Evolutionary conservation across 306 rosid genomes (phyloP), one percentile per base, ranked within the genome.

Genomic region (Trifolium repens): DNA sequence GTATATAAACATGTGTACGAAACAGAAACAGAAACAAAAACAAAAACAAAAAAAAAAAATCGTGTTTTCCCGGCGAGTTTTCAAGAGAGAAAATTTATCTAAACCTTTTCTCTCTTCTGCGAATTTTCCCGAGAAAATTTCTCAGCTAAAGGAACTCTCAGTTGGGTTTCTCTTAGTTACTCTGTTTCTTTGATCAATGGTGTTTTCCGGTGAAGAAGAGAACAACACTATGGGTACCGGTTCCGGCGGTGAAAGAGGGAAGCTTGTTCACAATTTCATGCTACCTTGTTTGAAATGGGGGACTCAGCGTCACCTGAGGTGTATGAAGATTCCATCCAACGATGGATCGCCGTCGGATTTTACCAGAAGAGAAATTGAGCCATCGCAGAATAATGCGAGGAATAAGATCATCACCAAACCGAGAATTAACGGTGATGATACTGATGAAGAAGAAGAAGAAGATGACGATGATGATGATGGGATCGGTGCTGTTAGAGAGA

Each of bases 211-310:
- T 0, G 80, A 64, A 43, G 70, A 30, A 77, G 66, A 30, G 77
- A 62, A 65, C 5, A 62, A 65, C 6, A 66, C 15, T 46, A 85
- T 88, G 98, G 98, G 88, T 47, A 85, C 80, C 83, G 92, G 85
- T 58, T 84, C 88, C 52, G 16, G 52, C 1, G 52, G 52, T 15
- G 97, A 87, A 84, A 80, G 96, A 85, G 78, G 90, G 70, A 94
- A 87, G 85, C 86, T 87, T 74, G 92, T 91, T 24, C 98, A 94
- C 86, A 91, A 94, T 89, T 94, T 94, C 94, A 79, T 79, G 76
- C 67, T 91, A 74, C 91, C 98, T 11, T 88, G 82, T 66, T 76
- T 89, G 83, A 88, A 86, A 86, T 94, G 98, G 98, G 98, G 97
- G 81, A 89, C n/a, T 81, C 98, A 90, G 84, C 91, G 81, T 82